phyloP scores from a whole-genome alignment of 768 basidiomycete genomes.

The Leccinum obscurum region DNA sequence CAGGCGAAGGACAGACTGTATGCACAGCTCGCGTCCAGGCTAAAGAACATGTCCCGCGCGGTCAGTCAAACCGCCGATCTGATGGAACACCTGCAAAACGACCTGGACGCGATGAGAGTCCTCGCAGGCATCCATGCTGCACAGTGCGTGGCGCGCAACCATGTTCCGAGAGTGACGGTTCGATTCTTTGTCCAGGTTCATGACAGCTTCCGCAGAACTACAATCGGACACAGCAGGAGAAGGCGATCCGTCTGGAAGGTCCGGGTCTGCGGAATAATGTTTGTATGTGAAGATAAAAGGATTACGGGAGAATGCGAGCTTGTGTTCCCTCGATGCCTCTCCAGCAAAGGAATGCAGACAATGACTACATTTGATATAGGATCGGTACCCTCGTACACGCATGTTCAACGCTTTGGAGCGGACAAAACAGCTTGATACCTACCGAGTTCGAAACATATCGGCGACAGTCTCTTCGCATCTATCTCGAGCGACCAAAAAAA shows the following conservation, averaged over 20 bases:
- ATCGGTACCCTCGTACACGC: background rate
- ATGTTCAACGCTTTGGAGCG: background rate
- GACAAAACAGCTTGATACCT: too few relatives aligned
- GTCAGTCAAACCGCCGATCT: slow-evolving; percentile 74
- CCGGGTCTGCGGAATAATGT: slow-evolving; percentile 12
- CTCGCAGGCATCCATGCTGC: slow-evolving; percentile 80
- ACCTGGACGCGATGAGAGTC: slow-evolving; percentile 75
- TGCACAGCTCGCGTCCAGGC: slow-evolving; percentile 66
- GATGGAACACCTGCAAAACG: slow-evolving; percentile 72
- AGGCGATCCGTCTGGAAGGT: slow-evolving; percentile 5
- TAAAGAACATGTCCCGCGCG: slow-evolving; percentile 66
- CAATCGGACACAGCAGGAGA: slow-evolving; percentile 32
- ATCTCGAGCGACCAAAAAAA: too few relatives aligned
- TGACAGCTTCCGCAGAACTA: slow-evolving; percentile 49
- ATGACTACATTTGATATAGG: background rate
- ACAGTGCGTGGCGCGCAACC: slow-evolving; percentile 51
- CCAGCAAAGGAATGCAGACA: background rate
- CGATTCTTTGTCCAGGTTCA: slow-evolving; percentile 38
- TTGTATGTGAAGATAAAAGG: background rate
- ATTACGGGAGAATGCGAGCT: background rate
- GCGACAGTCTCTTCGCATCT: too few relatives aligned
- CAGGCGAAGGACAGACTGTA: slow-evolving; percentile 83
- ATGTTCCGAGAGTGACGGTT: background rate
- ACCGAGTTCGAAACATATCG: background rate
- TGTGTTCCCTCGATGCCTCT: background rate